A percentile compares a stretch with the other conserved stretches of the same genome.
Evolutionary conservation across 495 filamentous ascomycete genomes (phyloP).

Genomic region (Rusavskia elegans): DNA sequence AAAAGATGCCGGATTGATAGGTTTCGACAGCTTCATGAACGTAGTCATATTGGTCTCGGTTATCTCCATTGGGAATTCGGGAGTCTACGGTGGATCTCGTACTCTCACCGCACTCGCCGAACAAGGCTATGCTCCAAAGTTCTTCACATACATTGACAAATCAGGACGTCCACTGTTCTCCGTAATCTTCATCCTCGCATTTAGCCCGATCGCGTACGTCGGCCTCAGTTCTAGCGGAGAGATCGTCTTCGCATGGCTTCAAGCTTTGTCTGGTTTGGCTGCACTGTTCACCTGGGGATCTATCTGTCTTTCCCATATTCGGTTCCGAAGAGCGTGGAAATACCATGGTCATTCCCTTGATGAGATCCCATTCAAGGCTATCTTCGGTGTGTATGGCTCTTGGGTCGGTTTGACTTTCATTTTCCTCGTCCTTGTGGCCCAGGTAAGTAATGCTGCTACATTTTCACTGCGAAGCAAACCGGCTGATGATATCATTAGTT

Average conservation of each 20-base stretch:
- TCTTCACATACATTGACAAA: conserved; percentile 42
- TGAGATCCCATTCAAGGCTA: conserved; percentile 52
- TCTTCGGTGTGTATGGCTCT: conserved; percentile 48
- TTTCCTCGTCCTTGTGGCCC: conserved; percentile 39
- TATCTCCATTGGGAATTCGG: conserved; percentile 36
- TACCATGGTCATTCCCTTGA: conserved; percentile 44
- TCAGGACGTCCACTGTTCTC: conserved; percentile 40
- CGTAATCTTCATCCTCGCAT: conserved; percentile 27
- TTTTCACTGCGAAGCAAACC: background rate
- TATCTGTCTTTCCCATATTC: conserved; percentile 39
- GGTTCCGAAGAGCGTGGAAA: conserved; percentile 48
- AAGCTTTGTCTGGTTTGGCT: conserved; percentile 35
- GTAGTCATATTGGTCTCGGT: conserved; percentile 28
- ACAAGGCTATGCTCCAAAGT: conserved; percentile 41
- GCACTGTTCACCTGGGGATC: conserved; percentile 41
- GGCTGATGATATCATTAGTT: conserved; percentile 21
- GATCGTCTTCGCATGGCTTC: conserved; percentile 44
- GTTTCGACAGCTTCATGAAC: conserved; percentile 8
- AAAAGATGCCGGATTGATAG: conserved; percentile 36
- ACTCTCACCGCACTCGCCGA: conserved; percentile 46
- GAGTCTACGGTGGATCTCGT: conserved; percentile 45
- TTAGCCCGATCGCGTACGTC: conserved; percentile 39
- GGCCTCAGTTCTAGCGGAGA: conserved; percentile 28
- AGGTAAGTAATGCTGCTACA: background rate
- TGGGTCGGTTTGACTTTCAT: conserved; percentile 45